These are phyloP conservation scores for Gonium pectorale DNA, from an alignment of 139 green algal genomes.

Conservation along the genomic window DNA sequence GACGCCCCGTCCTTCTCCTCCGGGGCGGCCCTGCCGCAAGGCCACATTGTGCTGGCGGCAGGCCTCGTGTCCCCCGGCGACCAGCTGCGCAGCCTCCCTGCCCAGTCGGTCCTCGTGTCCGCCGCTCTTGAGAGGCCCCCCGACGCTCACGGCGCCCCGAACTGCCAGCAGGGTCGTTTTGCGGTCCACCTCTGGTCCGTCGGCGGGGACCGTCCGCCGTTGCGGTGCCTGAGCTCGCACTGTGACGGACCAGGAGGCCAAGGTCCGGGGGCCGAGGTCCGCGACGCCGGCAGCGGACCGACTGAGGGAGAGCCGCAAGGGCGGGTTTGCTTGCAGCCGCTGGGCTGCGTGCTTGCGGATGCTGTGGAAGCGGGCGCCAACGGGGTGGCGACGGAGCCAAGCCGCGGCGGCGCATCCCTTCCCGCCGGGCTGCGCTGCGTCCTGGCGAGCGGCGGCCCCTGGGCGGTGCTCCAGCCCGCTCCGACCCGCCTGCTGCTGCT, in stretches of 20 bases:
- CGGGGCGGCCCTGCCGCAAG: not conserved
- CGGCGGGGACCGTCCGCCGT: not conserved
- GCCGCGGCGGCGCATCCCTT: not conserved
- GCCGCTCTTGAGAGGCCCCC: not conserved
- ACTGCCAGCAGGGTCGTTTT: not conserved
- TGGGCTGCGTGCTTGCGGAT: not conserved
- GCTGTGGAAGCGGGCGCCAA: no score
- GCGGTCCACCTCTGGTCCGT: not conserved
- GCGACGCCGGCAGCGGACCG: no score
- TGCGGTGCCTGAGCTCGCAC: not conserved
- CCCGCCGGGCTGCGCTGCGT: not conserved
- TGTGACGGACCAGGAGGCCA: no score
- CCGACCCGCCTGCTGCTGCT: conserved; percentile 5
- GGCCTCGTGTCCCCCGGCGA: not conserved
- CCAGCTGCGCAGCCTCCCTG: no score
- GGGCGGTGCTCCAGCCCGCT: not conserved
- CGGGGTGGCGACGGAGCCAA: no score
- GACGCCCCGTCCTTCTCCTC: not conserved
- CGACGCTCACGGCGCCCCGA: not conserved
- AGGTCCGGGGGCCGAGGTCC: no score
- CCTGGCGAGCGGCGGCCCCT: not conserved
- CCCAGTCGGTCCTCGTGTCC: not conserved
- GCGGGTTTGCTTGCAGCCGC: not conserved
- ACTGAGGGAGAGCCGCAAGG: no score
- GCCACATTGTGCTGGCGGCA: not conserved